phyloP scores from a whole-genome alignment of 805 yeast species.

The Candida orba region DNA sequence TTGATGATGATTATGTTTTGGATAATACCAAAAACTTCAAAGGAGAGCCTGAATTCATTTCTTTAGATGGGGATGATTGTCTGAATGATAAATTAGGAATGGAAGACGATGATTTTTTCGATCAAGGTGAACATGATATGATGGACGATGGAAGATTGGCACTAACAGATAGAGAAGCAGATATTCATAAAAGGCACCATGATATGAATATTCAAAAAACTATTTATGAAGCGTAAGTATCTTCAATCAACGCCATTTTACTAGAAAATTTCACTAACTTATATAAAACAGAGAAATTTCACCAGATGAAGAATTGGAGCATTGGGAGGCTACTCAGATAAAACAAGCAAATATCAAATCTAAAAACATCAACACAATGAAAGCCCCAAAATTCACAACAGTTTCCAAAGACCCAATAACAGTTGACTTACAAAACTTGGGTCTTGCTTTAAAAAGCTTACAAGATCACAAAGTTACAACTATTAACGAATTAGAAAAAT shows the following conservation, averaged over 20 bases:
- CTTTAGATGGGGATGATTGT: constrained; percentile 7
- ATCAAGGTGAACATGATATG: constrained; percentile 6
- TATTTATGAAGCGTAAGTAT: constrained; percentile 23
- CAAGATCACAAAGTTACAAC: not conserved
- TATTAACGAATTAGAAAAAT: not conserved
- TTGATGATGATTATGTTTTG: no score
- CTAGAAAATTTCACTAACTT: constrained; percentile 8
- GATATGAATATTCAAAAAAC: constrained; percentile 30
- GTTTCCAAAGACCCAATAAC: not conserved
- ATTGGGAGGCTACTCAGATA: constrained; percentile 15
- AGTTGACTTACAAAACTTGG: not conserved
- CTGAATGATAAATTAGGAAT: constrained; percentile 8
- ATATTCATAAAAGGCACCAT: constrained; percentile 20
- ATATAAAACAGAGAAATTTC: constrained; percentile 13
- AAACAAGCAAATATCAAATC: constrained; percentile 10
- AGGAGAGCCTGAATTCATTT: not conserved
- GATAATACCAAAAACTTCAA: not conserved
- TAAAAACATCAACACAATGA: not conserved
- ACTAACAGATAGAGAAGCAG: constrained; percentile 22
- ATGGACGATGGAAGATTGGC: constrained; percentile 22
- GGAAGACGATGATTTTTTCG: constrained; percentile 14
- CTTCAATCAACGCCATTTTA: not conserved
- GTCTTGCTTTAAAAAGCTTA: not conserved
- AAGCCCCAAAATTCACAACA: constrained; percentile 3
- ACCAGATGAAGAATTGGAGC: constrained; percentile 17